Conservation (phyloP, 2,329 filamentous ascomycete genomes). For the Calonectria pauciramosa region DNA sequence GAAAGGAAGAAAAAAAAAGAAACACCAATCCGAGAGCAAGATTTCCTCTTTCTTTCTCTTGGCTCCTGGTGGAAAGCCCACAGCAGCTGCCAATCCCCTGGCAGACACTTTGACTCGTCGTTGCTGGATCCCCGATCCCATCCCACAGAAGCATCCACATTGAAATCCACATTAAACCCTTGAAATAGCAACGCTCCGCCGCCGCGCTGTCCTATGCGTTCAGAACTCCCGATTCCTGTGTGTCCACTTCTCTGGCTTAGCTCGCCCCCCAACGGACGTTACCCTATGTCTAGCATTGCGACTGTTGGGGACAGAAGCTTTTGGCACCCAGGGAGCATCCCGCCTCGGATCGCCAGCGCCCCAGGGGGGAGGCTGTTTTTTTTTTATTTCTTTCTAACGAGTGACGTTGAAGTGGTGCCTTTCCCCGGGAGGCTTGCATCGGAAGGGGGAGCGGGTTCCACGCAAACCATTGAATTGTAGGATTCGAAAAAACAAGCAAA, state of each 20-base stretch:
- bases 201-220: constrained; percentile 20
- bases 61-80: neutral
- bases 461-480: constrained; percentile 14
- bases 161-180: constrained; percentile 19
- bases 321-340: constrained; percentile 8
- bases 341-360: neutral
- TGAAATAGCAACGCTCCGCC: constrained; percentile 24
- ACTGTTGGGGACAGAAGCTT: constrained; percentile 8
- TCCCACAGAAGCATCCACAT: constrained; percentile 21
- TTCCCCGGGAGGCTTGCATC: constrained; percentile 17
- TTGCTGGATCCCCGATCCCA: constrained; percentile 16
- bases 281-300: constrained; percentile 6
- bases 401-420: neutral
- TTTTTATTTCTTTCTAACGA: neutral
- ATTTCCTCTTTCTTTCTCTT: neutral
- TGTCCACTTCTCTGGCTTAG: neutral
- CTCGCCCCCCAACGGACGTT: constrained; percentile 4
- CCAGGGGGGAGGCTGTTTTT: neutral
- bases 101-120: constrained; percentile 8
- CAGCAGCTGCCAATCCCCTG: constrained; percentile 11
- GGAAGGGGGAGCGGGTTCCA: neutral
- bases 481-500: neutral
- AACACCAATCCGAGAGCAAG: neutral
- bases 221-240: constrained; percentile 12
- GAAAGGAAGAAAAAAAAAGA: neutral